Evolutionary conservation across 1,139 yeast genomes (phyloP), one percentile per base, ranked within the genome.

Genomic region (Pichia sp.): DNA sequence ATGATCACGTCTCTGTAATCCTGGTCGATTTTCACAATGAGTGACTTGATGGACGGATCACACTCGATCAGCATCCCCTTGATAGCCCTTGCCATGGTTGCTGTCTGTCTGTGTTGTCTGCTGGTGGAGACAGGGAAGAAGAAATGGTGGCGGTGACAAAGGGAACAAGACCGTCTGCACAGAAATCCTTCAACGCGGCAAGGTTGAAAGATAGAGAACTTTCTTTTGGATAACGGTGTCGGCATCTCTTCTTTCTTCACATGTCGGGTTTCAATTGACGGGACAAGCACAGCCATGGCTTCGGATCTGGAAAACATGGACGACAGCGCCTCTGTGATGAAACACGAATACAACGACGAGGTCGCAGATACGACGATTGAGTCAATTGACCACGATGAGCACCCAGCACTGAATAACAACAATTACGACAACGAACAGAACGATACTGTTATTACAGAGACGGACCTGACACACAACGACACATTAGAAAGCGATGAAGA

Each of bases 21-120:
- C 0, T 87, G 70, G 64, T 90, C 96, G 37, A 90, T 85, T 60
- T 84, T 87, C 32, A 91, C 68, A 4, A 93, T 86, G 44, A 93
- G 72, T 0, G 98, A 96, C 53, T 83, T 76, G 53, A 93, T 90
- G 0, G 97, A 88, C 1, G 99, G 97, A 64, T 93, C 99, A 66
- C 69, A 66, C 49, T 63, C 58, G 14, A 66, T 57, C 44, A 66
- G 50, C 19, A 65, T 61, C 42, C 73, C 73, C 52, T 66, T 68
- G 24, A 68, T 61, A 20, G 72, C 72, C 45, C 70, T 60, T 4
- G 71, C 69, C 73, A 69, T 69, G 15, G 7, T 32, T 32, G 10
- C 11, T 6, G 28, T 2, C 9, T 2, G 28, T 24, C 9, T 3
- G 2, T 10, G 12, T 24, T 24, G 28, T 12, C n/a, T n/a, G n/a